phyloP scores from a whole-genome alignment of 345 rosid species.

The Hibiscus trionum region DNA sequence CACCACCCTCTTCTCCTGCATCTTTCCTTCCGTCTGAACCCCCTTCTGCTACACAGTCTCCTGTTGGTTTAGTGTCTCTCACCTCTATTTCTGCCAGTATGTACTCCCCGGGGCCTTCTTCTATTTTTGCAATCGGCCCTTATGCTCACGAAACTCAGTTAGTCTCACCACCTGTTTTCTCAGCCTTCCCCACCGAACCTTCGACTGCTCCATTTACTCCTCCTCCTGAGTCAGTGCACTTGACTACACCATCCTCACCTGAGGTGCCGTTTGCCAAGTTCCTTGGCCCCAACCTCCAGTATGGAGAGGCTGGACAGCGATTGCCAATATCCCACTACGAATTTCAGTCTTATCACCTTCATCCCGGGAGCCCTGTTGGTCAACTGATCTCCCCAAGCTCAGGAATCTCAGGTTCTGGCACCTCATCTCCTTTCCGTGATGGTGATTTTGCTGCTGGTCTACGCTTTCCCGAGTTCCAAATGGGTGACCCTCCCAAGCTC shows the following conservation, averaged over 20 bases:
- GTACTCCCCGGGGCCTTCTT: conserved; percentile 67
- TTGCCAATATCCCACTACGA: conserved; percentile 55
- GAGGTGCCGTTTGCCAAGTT: conserved; percentile 97
- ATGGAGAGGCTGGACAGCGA: conserved; percentile 32
- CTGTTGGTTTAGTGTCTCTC: conserved; percentile 55
- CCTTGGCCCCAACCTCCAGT: conserved; percentile 41
- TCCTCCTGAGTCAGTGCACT: conserved; percentile 74
- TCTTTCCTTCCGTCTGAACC: conserved; percentile 93
- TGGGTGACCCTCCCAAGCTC: conserved; percentile 58
- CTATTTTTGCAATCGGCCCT: conserved; percentile 92
- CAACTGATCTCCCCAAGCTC: conserved; percentile 88
- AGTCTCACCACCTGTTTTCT: conserved; percentile 93
- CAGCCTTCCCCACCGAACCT: conserved; percentile 90
- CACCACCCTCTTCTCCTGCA: conserved; percentile 98
- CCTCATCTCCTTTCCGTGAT: conserved; percentile 88
- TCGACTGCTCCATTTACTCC: conserved; percentile 96
- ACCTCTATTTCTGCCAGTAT: conserved; percentile 54
- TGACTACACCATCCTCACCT: conserved; percentile 90
- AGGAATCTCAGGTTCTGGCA: conserved; percentile 76
- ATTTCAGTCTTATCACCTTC: conserved; percentile 68
- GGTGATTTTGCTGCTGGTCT: conserved; percentile 36
- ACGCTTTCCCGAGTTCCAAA: conserved; percentile 49
- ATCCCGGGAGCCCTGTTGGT: conserved; percentile 95
- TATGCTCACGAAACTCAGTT: conserved; percentile 87
- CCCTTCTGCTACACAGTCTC: conserved; percentile 78